These are phyloP conservation scores for Irpex rosettiformis DNA, from an alignment of 1,284 basidiomycete species.

Conservation along the genomic window DNA sequence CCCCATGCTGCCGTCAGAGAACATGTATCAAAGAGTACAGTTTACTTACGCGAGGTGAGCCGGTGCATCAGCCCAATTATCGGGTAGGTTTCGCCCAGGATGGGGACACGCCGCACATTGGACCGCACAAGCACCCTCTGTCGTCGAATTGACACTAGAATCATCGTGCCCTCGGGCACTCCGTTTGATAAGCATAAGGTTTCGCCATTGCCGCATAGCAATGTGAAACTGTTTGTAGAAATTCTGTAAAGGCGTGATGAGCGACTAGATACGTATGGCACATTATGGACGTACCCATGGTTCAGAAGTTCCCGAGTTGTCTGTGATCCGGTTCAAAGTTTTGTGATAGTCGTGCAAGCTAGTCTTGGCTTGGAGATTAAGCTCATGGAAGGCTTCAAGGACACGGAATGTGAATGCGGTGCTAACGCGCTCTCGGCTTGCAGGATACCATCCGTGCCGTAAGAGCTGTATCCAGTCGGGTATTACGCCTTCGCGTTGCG, in stretches of 20 bases:
- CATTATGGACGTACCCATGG: not conserved
- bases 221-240: not conserved
- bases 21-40: not conserved
- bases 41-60: not conserved
- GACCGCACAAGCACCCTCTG: slow-evolving; percentile 20
- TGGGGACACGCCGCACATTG: slow-evolving; percentile 28
- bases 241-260: not conserved
- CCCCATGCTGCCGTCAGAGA: not conserved
- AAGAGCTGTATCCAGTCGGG: slow-evolving; percentile 12
- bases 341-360: slow-evolving; percentile 19
- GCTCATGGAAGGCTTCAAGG: slow-evolving; percentile 16
- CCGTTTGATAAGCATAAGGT: slow-evolving; percentile 20
- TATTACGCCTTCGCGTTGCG: not conserved
- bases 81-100: slow-evolving; percentile 26
- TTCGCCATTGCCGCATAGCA: slow-evolving; percentile 15
- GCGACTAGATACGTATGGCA: not conserved
- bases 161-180: slow-evolving; percentile 20
- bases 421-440: slow-evolving; percentile 11
- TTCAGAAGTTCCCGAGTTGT: slow-evolving; percentile 12
- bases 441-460: slow-evolving; percentile 15
- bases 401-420: slow-evolving; percentile 16
- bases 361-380: slow-evolving; percentile 14
- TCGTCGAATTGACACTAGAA: slow-evolving; percentile 13
- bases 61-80: slow-evolving; percentile 20
- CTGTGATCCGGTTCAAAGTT: slow-evolving; percentile 13